Base-by-base conservation (phyloP, 2,329 filamentous ascomycete species). In the Pseudohalonectria lignicola region DNA sequence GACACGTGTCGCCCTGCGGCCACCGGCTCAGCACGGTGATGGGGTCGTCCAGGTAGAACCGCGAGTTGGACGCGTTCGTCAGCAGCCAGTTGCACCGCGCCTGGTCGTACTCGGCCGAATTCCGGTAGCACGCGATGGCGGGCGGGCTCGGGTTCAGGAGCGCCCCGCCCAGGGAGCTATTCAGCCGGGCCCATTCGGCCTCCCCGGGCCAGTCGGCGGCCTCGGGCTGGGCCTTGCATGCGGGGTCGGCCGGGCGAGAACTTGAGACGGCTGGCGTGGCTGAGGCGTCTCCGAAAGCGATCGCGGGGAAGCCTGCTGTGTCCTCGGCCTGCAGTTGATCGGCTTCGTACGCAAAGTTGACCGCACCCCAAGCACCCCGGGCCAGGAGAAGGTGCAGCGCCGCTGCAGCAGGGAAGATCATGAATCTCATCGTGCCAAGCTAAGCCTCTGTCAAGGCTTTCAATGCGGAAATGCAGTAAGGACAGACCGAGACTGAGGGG, bases 1-100 rank as follows among this genome's bases (percentile, higher is more conserved):
- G 50, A 45, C 58, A 62, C 1, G 59, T 58, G 36, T 56, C 51
- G 26, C 59, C 59, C 50, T 60, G 52, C 5, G 48, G 52, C 56
- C 56, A 61, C 45, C 49, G 51, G 23, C 43, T 51, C 40, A 53
- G 44, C 41, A 49, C 52, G 18, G 49, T 59, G 39, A 51, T 43
- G n/a, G 52, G 55, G 25, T 57, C 50, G 30, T 57, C 47, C 36
- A 56, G 49, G 39, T 51, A 54, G 31, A 56, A 52, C 16, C 50
- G 47, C 17, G 45, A 45, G 8, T 41, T 47, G 10, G 38, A 42
- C 16, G 47, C 43, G 36, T 54, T 51, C 12, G 44, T 43, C 4
- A 54, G 34, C 19, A 61, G 42, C 23, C 45, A 45, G 12, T 47
- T 44, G 42, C 59, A 61, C 36, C 47, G 48, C 16, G 47, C 47